phyloP scores from a whole-genome alignment of 129 eudicot species.

The Escallonia rubra region DNA sequence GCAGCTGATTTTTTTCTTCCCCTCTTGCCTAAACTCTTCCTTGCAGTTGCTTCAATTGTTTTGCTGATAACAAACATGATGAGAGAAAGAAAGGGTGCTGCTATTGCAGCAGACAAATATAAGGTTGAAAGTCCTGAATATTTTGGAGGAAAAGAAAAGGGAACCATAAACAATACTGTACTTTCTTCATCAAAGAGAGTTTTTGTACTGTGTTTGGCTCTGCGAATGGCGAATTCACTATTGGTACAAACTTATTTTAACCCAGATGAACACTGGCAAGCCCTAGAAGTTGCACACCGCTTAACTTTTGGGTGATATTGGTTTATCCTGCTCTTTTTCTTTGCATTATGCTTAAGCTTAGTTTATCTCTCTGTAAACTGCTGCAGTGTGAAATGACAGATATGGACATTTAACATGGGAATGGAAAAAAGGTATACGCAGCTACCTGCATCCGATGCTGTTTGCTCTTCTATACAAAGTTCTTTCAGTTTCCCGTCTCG shows the following conservation, averaged over 20 bases:
- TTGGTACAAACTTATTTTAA: constrained; percentile 92
- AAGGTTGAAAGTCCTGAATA: constrained; percentile 18
- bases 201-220: constrained; percentile 47
- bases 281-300: constrained; percentile 90
- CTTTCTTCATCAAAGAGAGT: constrained; percentile 36
- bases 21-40: too few relatives aligned
- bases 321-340: background rate
- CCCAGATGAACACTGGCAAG: constrained; percentile 99
- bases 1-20: too few relatives aligned
- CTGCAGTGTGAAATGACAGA: constrained; percentile 28
- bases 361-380: too few relatives aligned
- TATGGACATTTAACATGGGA: constrained; percentile 99
- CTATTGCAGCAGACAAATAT: constrained; percentile 15
- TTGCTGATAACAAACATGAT: constrained; percentile 11
- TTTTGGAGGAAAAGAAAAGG: constrained; percentile 21
- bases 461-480: constrained; percentile 79
- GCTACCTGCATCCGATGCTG: constrained; percentile 86
- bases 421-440: constrained; percentile 84
- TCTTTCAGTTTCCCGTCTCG: constrained; percentile 65
- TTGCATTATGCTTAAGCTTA: background rate
- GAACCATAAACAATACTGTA: constrained; percentile 2
- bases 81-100: constrained; percentile 45
- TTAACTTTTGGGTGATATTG: constrained; percentile 65
- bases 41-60: too few relatives aligned
- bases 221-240: constrained; percentile 60